These are phyloP conservation scores for Dioscorea dumetorum DNA, from an alignment of 106 monocot genomes.

Conservation along the genomic window DNA sequence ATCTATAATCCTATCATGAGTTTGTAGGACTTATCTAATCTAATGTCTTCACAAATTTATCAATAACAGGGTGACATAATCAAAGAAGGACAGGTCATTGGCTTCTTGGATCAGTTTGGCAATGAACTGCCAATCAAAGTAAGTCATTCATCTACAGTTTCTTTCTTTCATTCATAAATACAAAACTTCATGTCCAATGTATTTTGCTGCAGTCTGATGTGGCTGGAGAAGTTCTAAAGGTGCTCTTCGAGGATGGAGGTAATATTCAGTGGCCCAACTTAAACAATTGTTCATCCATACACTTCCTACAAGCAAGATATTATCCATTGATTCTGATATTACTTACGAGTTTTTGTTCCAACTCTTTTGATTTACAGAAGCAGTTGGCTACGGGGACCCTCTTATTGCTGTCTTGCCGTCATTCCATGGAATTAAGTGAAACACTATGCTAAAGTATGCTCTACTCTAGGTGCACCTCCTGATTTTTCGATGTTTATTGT, in stretches of 20 bases:
- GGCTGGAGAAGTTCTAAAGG: conserved; percentile 8
- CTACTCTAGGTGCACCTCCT: background rate
- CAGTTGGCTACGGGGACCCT: conserved; percentile 89
- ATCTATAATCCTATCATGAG: background rate
- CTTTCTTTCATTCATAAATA: background rate
- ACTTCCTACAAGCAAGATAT: background rate
- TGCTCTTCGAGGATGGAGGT: conserved; percentile 61
- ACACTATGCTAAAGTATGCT: background rate
- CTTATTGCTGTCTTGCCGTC: conserved; percentile 79
- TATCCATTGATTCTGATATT: background rate
- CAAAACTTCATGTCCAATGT: background rate
- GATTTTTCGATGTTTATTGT: background rate
- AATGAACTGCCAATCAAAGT: conserved; percentile 5
- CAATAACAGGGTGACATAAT: background rate
- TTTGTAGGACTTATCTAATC: background rate
- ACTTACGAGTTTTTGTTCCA: background rate
- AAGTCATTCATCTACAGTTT: background rate
- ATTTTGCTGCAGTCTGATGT: conserved; percentile 2
- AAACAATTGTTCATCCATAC: background rate
- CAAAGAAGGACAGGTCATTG: conserved; percentile 6
- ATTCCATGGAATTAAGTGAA: conserved; percentile 61
- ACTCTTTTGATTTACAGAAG: conserved; percentile 35
- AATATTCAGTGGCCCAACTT: conserved; percentile 9
- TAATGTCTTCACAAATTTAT: background rate
- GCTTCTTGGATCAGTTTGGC: conserved; percentile 12